Evolutionary conservation across 2,329 filamentous ascomycete genomes (phyloP), one percentile per base, ranked within the genome.

Genomic region (Elsinoe ampelina): DNA sequence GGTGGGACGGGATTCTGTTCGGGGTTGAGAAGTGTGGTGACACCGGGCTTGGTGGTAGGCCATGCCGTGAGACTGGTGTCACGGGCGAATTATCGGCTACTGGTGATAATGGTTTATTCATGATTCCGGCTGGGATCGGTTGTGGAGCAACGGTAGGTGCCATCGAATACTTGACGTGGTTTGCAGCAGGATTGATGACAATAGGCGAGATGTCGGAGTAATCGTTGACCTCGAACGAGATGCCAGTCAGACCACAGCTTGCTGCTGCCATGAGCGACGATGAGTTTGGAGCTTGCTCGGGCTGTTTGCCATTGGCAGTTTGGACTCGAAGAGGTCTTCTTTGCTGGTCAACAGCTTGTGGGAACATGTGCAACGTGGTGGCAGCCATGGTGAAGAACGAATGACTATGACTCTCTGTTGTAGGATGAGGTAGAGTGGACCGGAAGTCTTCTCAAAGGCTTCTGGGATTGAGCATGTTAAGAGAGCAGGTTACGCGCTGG

Each of bases 11-110:
- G 10, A 52, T 38, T 15, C 48, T n/a, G 17, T 52, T 38, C 8
- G 48, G 48, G 8, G 48, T 52, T 5, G 48, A 52, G 34, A 52
- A 52, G 48, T 52, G 48, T 20, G 48, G 48, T 7, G 48, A 52
- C 6, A 52, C 48, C n/a, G 48, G 48, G 15, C 20, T 17, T 19
- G 48, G 48, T 12, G 48, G 48, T 15, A 52, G 48, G 4, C 26
- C 32, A 12, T 36, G 48, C 13, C 48, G n/a, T 6, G 48, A 52
- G 17, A 52, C 48, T 19, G 48, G 48, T 19, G 48, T 52, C 48
- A 52, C 39, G 1, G 48, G 48, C 8, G 48, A 52, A 39, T 52
- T 52, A n/a, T 52, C 48, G 4, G 19, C 48, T 3, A 52, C 48
- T n/a, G 48, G 48, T 13, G 48, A 52, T 15, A 39, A 20, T 4